phyloP scores from a whole-genome alignment of 2,329 filamentous ascomycete genomes.

The Xylaria polymorpha region DNA sequence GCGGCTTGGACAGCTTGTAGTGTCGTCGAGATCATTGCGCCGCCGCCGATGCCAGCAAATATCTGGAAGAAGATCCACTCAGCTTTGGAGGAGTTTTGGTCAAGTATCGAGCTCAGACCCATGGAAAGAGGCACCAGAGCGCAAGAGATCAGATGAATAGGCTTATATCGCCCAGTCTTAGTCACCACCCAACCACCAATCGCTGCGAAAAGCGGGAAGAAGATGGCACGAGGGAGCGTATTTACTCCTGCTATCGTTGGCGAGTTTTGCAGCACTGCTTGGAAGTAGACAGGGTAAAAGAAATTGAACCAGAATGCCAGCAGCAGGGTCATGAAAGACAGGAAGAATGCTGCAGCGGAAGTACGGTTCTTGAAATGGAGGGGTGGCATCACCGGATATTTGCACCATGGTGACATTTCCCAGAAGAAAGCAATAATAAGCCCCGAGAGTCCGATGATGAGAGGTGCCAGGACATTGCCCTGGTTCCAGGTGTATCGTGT shows the following conservation, averaged over 20 bases:
- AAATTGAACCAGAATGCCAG: slow-evolving; percentile 4
- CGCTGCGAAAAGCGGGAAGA: neutral
- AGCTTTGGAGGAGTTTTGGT: neutral
- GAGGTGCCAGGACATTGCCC: neutral
- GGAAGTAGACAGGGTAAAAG: slow-evolving; percentile 4
- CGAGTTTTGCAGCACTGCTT: neutral
- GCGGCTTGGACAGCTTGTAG: slow-evolving; percentile 14
- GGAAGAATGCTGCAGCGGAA: slow-evolving; percentile 3
- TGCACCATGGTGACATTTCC: neutral
- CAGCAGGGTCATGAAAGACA: neutral
- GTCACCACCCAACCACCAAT: neutral
- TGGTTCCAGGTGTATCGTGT: neutral
- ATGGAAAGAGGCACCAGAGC: neutral
- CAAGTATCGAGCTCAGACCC: neutral
- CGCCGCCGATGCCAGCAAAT: neutral
- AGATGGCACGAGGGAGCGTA: neutral
- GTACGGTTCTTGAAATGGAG: slow-evolving; percentile 8
- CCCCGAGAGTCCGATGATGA: slow-evolving; percentile 1
- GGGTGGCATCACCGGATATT: neutral
- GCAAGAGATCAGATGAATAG: neutral
- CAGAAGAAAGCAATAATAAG: neutral
- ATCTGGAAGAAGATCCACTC: neutral
- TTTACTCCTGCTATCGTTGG: neutral
- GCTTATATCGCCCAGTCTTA: neutral
- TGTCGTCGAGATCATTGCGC: neutral